Percentiles rank a stretch among this genome's conserved stretches.
Conservation (phyloP, 805 yeast genomes). For the Groenewaldozyma tartarivorans region DNA sequence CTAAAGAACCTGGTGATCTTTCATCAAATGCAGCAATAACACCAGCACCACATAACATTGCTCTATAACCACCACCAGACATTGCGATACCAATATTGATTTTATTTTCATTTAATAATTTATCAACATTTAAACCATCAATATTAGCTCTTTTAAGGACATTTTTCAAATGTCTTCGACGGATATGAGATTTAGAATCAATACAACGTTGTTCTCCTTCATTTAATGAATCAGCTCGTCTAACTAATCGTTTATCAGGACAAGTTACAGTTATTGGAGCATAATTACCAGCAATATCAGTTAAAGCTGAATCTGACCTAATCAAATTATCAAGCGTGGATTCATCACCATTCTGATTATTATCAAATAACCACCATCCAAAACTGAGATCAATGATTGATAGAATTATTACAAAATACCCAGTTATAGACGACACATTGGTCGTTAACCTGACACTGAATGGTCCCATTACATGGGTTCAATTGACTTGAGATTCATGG, state of each 20-base stretch:
- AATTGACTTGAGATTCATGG: too few species aligned
- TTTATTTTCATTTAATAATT: constrained; percentile 12
- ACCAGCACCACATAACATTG: constrained; percentile 80
- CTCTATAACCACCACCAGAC: constrained; percentile 89
- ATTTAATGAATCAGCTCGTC: constrained; percentile 6
- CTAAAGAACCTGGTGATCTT: constrained; percentile 34
- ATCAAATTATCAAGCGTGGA: too few species aligned
- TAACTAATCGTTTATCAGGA: constrained; percentile 7
- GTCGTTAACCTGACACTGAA: too few species aligned
- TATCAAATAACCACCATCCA: too few species aligned
- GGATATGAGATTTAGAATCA: constrained; percentile 7
- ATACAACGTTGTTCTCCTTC: constrained; percentile 19
- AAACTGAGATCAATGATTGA: too few species aligned
- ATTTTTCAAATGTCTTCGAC: constrained; percentile 26
- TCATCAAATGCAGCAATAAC: constrained; percentile 66
- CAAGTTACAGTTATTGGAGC: constrained; percentile 11
- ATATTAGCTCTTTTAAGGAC: constrained; percentile 37
- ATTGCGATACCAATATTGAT: constrained; percentile 37
- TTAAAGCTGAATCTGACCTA: too few species aligned
- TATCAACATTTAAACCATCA: constrained; percentile 34
- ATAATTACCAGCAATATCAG: constrained; percentile 3
- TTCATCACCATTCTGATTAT: too few species aligned
- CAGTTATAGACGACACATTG: too few species aligned
- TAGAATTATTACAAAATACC: too few species aligned
- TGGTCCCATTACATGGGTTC: too few species aligned